Evolutionary conservation across 1,139 yeast species (phyloP), one percentile per base, ranked within the genome.

Genomic region (Taphrina wiesneri): DNA sequence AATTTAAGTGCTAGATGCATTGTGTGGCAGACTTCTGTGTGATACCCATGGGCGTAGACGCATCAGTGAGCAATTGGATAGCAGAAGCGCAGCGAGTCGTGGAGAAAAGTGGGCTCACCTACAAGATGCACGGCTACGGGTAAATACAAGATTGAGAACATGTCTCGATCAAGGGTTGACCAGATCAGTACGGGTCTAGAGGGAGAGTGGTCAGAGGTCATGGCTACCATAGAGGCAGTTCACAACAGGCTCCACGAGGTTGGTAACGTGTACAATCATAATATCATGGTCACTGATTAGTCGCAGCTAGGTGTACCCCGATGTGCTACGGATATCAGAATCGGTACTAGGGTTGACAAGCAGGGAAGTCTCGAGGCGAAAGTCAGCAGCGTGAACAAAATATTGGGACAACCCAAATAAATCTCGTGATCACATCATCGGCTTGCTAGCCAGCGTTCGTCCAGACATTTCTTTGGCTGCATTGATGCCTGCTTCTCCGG

Each of bases 1-100:
- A n/a, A n/a, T n/a, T n/a, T n/a, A n/a, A n/a, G n/a, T n/a, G n/a
- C n/a, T n/a, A 32, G 9, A 60, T 60, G 64, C 64, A 60, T 26
- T 60, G 64, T 21, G 64, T 60, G 9, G 65, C 65, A 15, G 65
- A 62, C 46, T 62, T 62, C 19, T 62, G 65, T 36, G 47, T 62
- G 5, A 54, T 62, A 0, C 65, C 65, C 6, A 53, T 61, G 60
- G 65, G 60, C 41, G 51, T 32, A 13, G 51, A 28, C 21, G 53
- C 60, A 2, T 47, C 56, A 3, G 65, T 62, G 9, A 43, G 59
- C 25, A 34, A 41, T n/a, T 62, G 41, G 15, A 62, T 62, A 7
- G 65, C 65, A 25, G 60, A 54, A 25, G 65, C 60, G 2, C 65
- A 62, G 39, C 53, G 54, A 13, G 54, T 62, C 19, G 51, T 62